These are phyloP conservation scores for Desmodesmus armatus DNA, from an alignment of 139 green algal genomes.

Conservation along the genomic window DNA sequence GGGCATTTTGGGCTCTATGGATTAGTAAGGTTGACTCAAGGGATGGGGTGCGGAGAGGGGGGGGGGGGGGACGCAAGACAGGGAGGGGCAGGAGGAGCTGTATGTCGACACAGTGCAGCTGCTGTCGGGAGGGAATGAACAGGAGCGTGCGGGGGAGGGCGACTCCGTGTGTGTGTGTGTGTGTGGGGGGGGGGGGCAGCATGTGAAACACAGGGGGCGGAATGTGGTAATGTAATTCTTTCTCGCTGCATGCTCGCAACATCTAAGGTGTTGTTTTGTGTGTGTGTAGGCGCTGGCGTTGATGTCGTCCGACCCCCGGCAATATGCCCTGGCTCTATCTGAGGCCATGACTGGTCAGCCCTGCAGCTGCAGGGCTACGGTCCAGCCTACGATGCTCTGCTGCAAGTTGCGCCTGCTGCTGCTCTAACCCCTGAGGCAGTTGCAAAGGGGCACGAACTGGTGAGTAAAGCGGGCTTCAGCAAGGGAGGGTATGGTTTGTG, in stretches of 20 bases:
- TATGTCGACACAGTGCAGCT: constrained; percentile 6
- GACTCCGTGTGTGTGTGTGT: too few species aligned
- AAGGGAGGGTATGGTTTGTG: too few species aligned
- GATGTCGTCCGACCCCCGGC: constrained; percentile 34
- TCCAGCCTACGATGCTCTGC: constrained; percentile 52
- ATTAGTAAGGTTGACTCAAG: too few species aligned
- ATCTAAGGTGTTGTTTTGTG: too few species aligned
- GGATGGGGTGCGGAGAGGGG: too few species aligned
- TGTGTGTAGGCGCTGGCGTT: neutral
- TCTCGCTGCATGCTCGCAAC: too few species aligned
- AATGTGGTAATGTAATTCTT: too few species aligned
- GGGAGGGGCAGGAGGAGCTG: constrained; percentile 16
- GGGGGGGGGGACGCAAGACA: constrained; percentile 5
- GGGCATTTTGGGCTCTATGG: constrained; percentile 27
- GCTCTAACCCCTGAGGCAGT: constrained; percentile 62
- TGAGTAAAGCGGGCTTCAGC: too few species aligned
- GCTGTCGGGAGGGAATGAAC: constrained; percentile 10
- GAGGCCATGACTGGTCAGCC: constrained; percentile 53
- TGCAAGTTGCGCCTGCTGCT: constrained; percentile 53
- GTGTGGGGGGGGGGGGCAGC: too few species aligned
- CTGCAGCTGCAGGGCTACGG: constrained; percentile 41
- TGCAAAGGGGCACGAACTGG: constrained; percentile 43
- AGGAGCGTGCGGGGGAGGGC: neutral
- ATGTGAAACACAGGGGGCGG: too few species aligned
- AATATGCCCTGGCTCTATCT: constrained; percentile 52